Evolutionary conservation across 495 filamentous ascomycete genomes (phyloP).

Genomic region (Penicillium parvum): DNA sequence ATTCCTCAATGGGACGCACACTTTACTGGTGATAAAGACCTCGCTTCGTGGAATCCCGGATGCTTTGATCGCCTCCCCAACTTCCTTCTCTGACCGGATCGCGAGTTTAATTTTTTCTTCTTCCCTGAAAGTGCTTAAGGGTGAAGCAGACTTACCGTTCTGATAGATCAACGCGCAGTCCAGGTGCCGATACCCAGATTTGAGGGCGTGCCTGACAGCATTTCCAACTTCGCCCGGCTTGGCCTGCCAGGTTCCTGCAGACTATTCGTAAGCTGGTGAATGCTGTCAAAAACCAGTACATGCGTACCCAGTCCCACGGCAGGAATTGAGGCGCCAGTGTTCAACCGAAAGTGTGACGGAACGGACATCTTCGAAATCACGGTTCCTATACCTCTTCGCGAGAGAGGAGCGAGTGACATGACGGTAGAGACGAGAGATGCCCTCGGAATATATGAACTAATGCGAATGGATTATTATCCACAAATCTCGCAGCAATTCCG

Average conservation of each 20-base stretch:
- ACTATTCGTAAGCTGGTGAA: conserved; percentile 37
- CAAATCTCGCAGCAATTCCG: conserved; percentile 1
- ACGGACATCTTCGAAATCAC: conserved; percentile 8
- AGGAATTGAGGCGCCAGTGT: conserved; percentile 63
- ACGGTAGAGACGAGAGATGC: background rate
- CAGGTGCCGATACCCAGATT: conserved; percentile 63
- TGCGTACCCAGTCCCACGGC: conserved; percentile 63
- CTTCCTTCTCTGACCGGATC: conserved; percentile 48
- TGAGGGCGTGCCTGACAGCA: conserved; percentile 54
- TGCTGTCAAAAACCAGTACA: conserved; percentile 16
- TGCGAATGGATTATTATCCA: background rate
- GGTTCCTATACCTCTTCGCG: background rate
- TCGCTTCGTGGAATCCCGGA: conserved; percentile 54
- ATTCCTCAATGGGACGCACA: conserved; percentile 21
- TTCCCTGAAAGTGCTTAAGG: background rate
- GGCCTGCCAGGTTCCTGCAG: conserved; percentile 24
- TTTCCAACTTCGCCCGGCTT: conserved; percentile 19
- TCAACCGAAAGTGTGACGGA: conserved; percentile 56
- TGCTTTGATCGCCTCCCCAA: conserved; percentile 62
- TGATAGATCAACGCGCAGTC: conserved; percentile 63
- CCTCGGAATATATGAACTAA: background rate
- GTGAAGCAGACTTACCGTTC: conserved; percentile 23
- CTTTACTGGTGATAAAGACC: conserved; percentile 67
- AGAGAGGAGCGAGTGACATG: background rate
- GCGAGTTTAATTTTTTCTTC: conserved; percentile 36